Base-by-base conservation (phyloP, 768 basidiomycete genomes). In the Psilocybe tampanensis region DNA sequence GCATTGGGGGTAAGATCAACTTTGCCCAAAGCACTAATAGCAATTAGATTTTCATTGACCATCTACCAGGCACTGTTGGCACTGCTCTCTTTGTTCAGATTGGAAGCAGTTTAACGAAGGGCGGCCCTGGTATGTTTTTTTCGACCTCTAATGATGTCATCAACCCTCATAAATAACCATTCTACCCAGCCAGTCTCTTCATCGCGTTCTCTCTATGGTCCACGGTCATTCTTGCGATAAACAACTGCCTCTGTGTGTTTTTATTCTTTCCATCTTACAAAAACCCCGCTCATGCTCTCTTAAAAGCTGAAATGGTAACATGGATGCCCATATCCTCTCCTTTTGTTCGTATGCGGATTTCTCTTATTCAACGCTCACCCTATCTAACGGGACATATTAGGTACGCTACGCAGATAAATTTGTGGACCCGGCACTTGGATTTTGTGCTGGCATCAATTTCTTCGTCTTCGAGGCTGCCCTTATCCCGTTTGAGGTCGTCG, bases 241-340 rank as follows among this genome's bases (percentile, higher is more conserved):
- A 76, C 59, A 80, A 79, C 49, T 83, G 81, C 53, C 68, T 76
- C 2, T 67, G 75, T 78, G 57, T 19, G 76, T 66, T n/a, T 13
- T n/a, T 39, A 5, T 39, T 13, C 15, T 4, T 39, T 15, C 36
- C 12, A 6, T 15, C 12, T 39, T 15, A 3, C n/a, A 39, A 39
- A 39, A 39, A 13, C 4, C n/a, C n/a, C 3, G 12, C 3, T 42
- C 21, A 26, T 29, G 17, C 18, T 22, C 2, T 47, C 12, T 23
- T 21, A 19, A 47, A 21, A 82, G 90, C 88, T 34, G 90, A 93
- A 70, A 91, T 92, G 90, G 88, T 89, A 26, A 83, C 86, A n/a
- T 86, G 84, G 74, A 89, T 89, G 5, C 90, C 90, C 5, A 85
- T 92, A 61, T 84, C 88, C 6, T 89, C 90, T 5, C 86, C 88